Conservation (phyloP, 305 asterid species). For the Plantago coronopus region DNA sequence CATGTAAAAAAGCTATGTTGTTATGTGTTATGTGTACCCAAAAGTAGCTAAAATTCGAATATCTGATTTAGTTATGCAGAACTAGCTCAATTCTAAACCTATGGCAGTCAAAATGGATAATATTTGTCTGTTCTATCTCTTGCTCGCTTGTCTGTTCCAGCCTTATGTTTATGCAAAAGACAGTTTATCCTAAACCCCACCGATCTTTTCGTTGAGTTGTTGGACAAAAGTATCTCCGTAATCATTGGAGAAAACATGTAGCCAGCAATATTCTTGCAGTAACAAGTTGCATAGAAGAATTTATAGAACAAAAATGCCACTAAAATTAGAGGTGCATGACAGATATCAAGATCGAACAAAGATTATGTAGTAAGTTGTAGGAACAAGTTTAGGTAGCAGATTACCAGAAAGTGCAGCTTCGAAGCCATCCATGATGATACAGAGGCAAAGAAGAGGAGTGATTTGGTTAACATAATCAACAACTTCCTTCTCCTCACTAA, state of each 20-base stretch:
- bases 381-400: too few relatives aligned
- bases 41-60: too few relatives aligned
- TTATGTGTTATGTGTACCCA: too few relatives aligned
- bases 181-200: not conserved
- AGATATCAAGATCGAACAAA: not conserved
- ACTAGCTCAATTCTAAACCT: not conserved
- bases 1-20: too few relatives aligned
- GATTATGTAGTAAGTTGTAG: not conserved
- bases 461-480: conserved; percentile 22
- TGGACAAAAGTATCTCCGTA: too few relatives aligned
- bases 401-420: conserved; percentile 26
- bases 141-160: not conserved
- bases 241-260: too few relatives aligned
- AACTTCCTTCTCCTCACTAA: conserved; percentile 24
- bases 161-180: not conserved
- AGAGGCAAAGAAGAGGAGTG: conserved; percentile 24
- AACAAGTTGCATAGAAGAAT: too few relatives aligned
- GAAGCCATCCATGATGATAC: conserved; percentile 23
- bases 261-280: not conserved
- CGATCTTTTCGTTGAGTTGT: not conserved
- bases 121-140: too few relatives aligned
- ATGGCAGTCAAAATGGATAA: not conserved
- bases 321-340: not conserved
- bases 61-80: too few relatives aligned
- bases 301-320: not conserved